Conservation (phyloP, 352 stramenopile genomes). For the Phytophthora pistaciae region DNA sequence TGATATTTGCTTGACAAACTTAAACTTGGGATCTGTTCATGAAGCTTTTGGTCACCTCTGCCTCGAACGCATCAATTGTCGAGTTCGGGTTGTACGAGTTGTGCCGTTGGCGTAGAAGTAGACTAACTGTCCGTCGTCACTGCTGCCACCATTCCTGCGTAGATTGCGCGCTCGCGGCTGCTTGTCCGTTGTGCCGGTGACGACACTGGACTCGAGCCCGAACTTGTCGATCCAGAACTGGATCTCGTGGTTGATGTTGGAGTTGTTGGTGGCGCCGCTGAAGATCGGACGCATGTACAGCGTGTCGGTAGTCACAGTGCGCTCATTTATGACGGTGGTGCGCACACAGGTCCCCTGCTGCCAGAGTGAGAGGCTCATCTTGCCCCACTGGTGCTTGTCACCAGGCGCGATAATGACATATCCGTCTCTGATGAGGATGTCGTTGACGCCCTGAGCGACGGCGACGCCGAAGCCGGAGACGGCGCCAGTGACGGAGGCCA, state of each 20-base stretch:
- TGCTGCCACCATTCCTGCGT: neutral
- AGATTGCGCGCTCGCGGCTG: slow-evolving; percentile 15
- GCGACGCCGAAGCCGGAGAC: slow-evolving; percentile 46
- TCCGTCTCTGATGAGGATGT: slow-evolving; percentile 42
- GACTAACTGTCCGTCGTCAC: slow-evolving; percentile 11
- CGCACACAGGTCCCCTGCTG: slow-evolving; percentile 55
- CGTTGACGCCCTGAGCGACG: slow-evolving; percentile 44
- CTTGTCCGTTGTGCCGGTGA: neutral
- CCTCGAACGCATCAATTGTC: no score
- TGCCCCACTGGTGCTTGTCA: slow-evolving; percentile 42
- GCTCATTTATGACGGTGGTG: slow-evolving; percentile 49
- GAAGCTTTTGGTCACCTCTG: no score
- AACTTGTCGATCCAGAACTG: slow-evolving; percentile 63
- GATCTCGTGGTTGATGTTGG: slow-evolving; percentile 54
- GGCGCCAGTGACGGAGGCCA: slow-evolving; percentile 28
- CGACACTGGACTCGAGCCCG: slow-evolving; percentile 20
- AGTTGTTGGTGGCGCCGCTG: slow-evolving; percentile 51
- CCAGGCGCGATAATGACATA: slow-evolving; percentile 45
- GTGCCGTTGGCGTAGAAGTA: slow-evolving; percentile 47
- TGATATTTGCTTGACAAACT: neutral
- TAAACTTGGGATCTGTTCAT: no score
- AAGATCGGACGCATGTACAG: slow-evolving; percentile 68
- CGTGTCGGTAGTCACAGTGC: slow-evolving; percentile 45
- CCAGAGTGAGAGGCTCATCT: slow-evolving; percentile 59
- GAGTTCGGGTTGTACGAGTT: slow-evolving; percentile 30